phyloP scores from a whole-genome alignment of 164 flowering plant genomes.

The Nymphaea thermarum region DNA sequence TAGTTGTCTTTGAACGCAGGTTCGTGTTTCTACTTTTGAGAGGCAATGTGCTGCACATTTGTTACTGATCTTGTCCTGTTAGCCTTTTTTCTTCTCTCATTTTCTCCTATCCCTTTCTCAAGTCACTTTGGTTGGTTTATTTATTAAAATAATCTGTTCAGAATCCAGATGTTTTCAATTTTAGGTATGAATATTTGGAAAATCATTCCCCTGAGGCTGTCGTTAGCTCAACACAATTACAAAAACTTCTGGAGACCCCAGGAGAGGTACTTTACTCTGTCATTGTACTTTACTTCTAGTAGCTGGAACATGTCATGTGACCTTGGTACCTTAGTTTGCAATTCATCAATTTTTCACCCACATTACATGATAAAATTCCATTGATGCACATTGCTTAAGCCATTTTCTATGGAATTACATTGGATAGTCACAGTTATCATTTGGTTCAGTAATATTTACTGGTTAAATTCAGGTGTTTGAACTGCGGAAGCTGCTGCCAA shows the following conservation, averaged over 20 bases:
- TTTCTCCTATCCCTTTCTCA: not conserved
- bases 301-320: too few species aligned
- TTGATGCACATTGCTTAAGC: too few species aligned
- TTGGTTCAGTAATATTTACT: not conserved
- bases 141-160: too few species aligned
- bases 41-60: not conserved
- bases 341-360: too few species aligned
- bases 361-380: too few species aligned
- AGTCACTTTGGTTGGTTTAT: too few species aligned
- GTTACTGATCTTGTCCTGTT: too few species aligned
- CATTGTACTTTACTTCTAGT: too few species aligned
- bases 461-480: conserved; percentile 51
- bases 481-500: conserved; percentile 87
- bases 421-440: too few species aligned
- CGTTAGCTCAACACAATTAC: conserved; percentile 68
- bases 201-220: conserved; percentile 46
- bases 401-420: too few species aligned
- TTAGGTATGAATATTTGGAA: conserved; percentile 43
- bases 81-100: not conserved
- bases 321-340: too few species aligned
- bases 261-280: conserved; percentile 58
- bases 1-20: conserved; percentile 83
- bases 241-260: conserved; percentile 88
- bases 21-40: conserved; percentile 11
- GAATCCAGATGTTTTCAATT: not conserved